phyloP scores from a whole-genome alignment of 106 monocot genomes.

The Dactylorhiza incarnata region DNA sequence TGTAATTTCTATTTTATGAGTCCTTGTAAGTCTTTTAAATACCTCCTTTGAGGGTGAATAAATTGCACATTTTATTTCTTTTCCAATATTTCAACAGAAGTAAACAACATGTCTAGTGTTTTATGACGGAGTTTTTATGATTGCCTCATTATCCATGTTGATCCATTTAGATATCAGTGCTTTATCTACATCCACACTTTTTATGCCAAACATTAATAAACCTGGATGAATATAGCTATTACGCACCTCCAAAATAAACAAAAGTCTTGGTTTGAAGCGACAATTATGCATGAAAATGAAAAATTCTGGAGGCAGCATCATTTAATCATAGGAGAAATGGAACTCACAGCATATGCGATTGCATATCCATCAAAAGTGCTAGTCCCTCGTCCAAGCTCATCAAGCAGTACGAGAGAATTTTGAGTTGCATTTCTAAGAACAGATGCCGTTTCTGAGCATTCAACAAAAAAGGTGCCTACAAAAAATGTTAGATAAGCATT shows the following conservation, averaged over 20 bases:
- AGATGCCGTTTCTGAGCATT: slow-evolving; percentile 90
- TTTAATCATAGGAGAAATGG: neutral
- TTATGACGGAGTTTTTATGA: too few species aligned
- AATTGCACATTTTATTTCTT: too few species aligned
- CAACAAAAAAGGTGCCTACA: slow-evolving; percentile 87
- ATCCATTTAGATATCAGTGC: too few species aligned
- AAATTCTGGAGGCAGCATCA: neutral
- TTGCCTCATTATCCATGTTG: too few species aligned
- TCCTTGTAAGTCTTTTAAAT: too few species aligned
- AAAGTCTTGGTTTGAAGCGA: neutral
- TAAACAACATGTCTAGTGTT: too few species aligned
- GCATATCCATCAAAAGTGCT: slow-evolving; percentile 99
- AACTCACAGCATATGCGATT: slow-evolving; percentile 93
- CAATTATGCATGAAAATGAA: neutral
- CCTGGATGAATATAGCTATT: neutral
- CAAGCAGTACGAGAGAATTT: slow-evolving; percentile 92
- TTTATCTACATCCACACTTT: too few species aligned
- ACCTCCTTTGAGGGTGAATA: too few species aligned
- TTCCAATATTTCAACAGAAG: too few species aligned
- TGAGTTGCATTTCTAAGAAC: slow-evolving; percentile 70
- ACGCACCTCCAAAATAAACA: neutral
- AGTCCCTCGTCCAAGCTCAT: slow-evolving; percentile 96
- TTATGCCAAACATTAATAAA: neutral
- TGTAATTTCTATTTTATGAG: too few species aligned
- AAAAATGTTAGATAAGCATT: slow-evolving; percentile 5